Evolutionary conservation across 768 basidiomycete species (phyloP).

Genomic region (Lactarius quietus): DNA sequence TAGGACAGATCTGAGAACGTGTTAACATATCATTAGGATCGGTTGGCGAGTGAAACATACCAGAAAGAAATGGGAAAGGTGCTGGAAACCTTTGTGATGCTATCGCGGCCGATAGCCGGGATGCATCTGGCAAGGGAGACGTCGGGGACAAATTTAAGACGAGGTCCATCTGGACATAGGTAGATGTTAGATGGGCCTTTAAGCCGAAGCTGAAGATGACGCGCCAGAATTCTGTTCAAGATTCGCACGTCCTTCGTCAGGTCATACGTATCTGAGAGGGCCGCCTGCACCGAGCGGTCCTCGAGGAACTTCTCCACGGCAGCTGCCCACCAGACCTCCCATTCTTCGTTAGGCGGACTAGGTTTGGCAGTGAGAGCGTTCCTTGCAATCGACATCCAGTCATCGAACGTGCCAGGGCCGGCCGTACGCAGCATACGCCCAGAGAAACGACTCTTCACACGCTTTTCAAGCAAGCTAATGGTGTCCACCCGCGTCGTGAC

Average conservation of each 20-base stretch:
- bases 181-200: slow-evolving; percentile 2
- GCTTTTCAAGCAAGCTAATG: slow-evolving; percentile 86
- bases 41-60: slow-evolving; percentile 37
- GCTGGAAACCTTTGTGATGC: slow-evolving; percentile 54
- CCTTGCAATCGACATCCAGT: slow-evolving; percentile 51
- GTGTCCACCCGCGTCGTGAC: slow-evolving; percentile 85
- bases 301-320: slow-evolving; percentile 55
- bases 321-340: slow-evolving; percentile 56
- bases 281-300: slow-evolving; percentile 43
- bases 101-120: slow-evolving; percentile 42
- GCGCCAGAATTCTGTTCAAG: slow-evolving; percentile 58
- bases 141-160: slow-evolving; percentile 45
- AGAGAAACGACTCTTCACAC: slow-evolving; percentile 97
- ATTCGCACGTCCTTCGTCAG: slow-evolving; percentile 58
- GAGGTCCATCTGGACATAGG: slow-evolving; percentile 39
- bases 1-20: slow-evolving; percentile 60
- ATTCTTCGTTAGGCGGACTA: slow-evolving; percentile 41
- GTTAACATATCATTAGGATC: slow-evolving; percentile 8
- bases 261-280: slow-evolving; percentile 56
- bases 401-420: slow-evolving; percentile 47
- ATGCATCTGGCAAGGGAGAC: slow-evolving; percentile 51
- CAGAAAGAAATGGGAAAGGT: slow-evolving; percentile 47
- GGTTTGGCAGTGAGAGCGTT: slow-evolving; percentile 40
- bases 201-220: slow-evolving; percentile 28
- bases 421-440: slow-evolving; percentile 81